Evolutionary conservation across 345 rosid genomes (phyloP), one percentile per base, ranked within the genome.

Genomic region (Camelina neglecta): DNA sequence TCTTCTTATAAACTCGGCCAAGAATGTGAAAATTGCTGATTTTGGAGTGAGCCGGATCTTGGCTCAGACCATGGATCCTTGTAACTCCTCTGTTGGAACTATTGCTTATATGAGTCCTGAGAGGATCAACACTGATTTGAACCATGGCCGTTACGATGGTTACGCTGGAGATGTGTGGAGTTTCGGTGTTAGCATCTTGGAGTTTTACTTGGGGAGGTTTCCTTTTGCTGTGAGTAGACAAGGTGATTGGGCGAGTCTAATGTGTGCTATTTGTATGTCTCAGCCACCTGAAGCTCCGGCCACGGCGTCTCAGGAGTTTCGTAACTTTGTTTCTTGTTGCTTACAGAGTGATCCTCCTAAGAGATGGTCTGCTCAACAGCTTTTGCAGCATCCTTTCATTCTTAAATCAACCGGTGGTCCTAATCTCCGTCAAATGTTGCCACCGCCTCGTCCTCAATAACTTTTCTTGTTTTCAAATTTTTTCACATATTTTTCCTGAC

Each of bases 101-200:
- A 92, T 95, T 11, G 99, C 98, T 2, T 95, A 95, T 70, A 95
- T 95, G 99, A 90, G 97, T 59, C 99, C 99, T 0, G 99, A 95
- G 79, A 75, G 97, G 83, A 95, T 95, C 62, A 95, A 95, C 72
- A 87, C 98, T 3, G 99, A 95, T 67, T 60, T 88, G 82, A 95
- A 95, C 70, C 89, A 92, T 5, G 98, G 98, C 1, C 81, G 60
- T 10, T 92, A 94, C 60, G 86, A 92, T 33, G 97, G 89, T 0
- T 90, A 72, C 74, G 93, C 95, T 0, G 97, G 96, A 6, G 98
- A 95, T 76, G 56, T 96, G 7, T 95, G 99, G 99, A 89, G 97
- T 35, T 80, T 92, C 4, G 99, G 99, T 41, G 98, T 93, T 13
- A 89, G 96, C 67, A 85, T 95, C 26, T 73, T 95, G 67, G 98